These are phyloP conservation scores for Aureobasidium namibiae DNA, from an alignment of 2,329 filamentous ascomycete genomes.

Conservation along the genomic window DNA sequence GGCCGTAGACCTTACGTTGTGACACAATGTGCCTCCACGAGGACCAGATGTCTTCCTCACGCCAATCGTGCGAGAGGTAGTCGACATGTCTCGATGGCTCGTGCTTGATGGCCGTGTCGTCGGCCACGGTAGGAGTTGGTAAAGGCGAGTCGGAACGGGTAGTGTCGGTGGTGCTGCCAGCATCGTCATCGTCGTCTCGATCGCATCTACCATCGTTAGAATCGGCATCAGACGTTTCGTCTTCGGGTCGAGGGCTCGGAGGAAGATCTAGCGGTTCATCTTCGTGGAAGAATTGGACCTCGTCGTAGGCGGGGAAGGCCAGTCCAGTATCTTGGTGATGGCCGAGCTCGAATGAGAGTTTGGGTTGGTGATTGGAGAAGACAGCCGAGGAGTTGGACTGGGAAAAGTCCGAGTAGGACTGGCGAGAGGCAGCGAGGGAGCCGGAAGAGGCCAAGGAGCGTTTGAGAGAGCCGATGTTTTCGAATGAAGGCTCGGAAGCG, in stretches of 20 bases:
- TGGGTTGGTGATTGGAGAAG: conserved; percentile 56
- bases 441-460: conserved; percentile 26
- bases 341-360: conserved; percentile 52
- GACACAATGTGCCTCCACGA: conserved; percentile 92
- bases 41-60: conserved; percentile 92
- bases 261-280: conserved; percentile 31
- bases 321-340: conserved; percentile 42
- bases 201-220: conserved; percentile 33
- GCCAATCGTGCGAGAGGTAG: conserved; percentile 88
- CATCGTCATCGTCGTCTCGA: conserved; percentile 20
- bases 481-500: conserved; percentile 17
- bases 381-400: conserved; percentile 38
- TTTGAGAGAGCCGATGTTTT: conserved; percentile 27
- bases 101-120: conserved; percentile 67
- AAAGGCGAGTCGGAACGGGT: conserved; percentile 51
- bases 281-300: conserved; percentile 19
- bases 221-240: conserved; percentile 20
- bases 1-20: conserved; percentile 68
- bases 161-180: conserved; percentile 50
- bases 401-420: conserved; percentile 22
- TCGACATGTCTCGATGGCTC: conserved; percentile 86
- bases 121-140: conserved; percentile 56
- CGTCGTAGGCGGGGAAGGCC: conserved; percentile 38
- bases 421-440: conserved; percentile 19
- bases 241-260: conserved; percentile 18